Evolutionary conservation across 164 flowering plant species (phyloP), one percentile per base, ranked within the genome.

Genomic region (Vitis cinerea): DNA sequence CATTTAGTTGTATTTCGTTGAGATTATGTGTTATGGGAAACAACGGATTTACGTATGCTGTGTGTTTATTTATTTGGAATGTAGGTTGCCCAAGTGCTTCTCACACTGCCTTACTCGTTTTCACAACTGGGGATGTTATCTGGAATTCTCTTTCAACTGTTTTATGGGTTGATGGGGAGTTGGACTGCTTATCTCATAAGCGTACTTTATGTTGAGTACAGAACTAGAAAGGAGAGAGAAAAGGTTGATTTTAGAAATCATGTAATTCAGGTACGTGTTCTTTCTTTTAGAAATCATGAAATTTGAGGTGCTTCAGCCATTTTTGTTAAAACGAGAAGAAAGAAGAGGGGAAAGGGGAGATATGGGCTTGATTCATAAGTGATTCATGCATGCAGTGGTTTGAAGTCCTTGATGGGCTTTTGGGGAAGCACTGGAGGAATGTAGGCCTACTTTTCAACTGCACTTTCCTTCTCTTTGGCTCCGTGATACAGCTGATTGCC

Each of bases 121-220:
- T 88, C 92, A 8, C 92, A 88, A 82, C 83, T 88, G 57, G 92
- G 92, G 14, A 83, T 88, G 92, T 1, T 78, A 8, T 88, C 92
- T 61, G 92, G 92, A 60, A 83, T 88, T 66, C 16, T 86, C 1
- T 86, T 88, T 74, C 92, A 88, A 66, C 82, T 88, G 44, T 88
- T 88, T 51, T 88, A 88, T 66, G 92, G 92, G 4, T 63, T 88
- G 57, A 79, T 88, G 92, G 92, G 92, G 56, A 88, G 92, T 71
- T 88, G 92, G 92, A 88, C 92, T 64, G 92, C 92, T 66, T 88
- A 88, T 63, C 87, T 88, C 37, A 88, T 88, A 9, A 88, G 90
- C 71, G 75, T 88, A 1, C 90, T 88, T 17, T 88, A 86, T 74
- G 88, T 88, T 65, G 92, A 88, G 81, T 88, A 86, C 70, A 80